Conservation (phyloP, 176 grass and related monocot genomes). For the Avena insularis region DNA sequence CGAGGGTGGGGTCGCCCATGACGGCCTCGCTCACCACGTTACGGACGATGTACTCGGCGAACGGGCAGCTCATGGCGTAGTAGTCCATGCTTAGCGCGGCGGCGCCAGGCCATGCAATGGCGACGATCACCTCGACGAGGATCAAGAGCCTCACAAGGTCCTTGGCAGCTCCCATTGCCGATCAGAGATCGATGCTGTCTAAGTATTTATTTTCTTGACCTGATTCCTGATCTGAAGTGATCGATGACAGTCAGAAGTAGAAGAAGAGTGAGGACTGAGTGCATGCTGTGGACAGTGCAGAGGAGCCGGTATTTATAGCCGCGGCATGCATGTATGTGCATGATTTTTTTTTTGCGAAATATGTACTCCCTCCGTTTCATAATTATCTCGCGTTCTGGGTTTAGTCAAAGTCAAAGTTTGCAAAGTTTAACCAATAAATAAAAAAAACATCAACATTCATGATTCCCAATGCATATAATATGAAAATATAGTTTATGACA, state of each 20-base stretch:
- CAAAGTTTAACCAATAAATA: no score
- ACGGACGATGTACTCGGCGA: slow-evolving; percentile 60
- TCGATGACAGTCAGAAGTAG: background rate
- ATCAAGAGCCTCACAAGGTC: slow-evolving; percentile 49
- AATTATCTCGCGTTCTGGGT: no score
- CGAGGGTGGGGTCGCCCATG: slow-evolving; percentile 60
- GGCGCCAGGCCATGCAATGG: slow-evolving; percentile 36
- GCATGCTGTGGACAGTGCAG: slow-evolving; percentile 11
- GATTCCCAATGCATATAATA: no score
- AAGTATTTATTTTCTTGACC: background rate
- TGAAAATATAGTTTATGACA: no score
- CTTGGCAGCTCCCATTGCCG: slow-evolving; percentile 21
- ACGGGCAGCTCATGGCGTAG: slow-evolving; percentile 88
- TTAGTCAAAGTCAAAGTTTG: no score
- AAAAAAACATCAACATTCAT: no score
- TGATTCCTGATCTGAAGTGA: background rate
- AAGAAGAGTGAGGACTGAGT: slow-evolving; percentile 32
- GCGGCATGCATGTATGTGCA: slow-evolving; percentile 33
- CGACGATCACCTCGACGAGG: slow-evolving; percentile 48
- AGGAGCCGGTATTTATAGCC: slow-evolving; percentile 62
- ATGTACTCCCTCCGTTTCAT: no score
- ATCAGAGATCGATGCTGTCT: background rate
- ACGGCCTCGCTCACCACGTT: slow-evolving; percentile 59
- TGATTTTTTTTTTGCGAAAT: background rate
- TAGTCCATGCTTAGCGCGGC: slow-evolving; percentile 68